Conservation (phyloP, 192 early-diverging fungal species). For the Cladochytrium replicatum region DNA sequence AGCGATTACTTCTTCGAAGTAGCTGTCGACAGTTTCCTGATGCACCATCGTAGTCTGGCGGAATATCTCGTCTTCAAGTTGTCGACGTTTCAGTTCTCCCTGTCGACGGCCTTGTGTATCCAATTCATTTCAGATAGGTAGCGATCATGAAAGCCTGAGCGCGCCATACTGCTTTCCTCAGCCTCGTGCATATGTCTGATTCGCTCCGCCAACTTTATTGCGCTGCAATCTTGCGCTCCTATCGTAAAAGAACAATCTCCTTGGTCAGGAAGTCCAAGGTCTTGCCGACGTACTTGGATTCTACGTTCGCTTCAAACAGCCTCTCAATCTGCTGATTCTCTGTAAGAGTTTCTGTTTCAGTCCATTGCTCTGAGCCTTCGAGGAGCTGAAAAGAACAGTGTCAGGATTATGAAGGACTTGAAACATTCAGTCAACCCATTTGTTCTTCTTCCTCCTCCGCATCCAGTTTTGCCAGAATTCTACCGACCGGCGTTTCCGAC, state of each 20-base stretch:
- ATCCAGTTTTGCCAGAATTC: too few relatives aligned
- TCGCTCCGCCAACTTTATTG: slow-evolving; percentile 48
- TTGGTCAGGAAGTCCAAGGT: slow-evolving; percentile 48
- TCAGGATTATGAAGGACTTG: too few relatives aligned
- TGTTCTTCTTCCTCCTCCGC: too few relatives aligned
- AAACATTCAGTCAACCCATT: too few relatives aligned
- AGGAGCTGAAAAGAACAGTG: too few relatives aligned
- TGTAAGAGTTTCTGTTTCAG: too few relatives aligned
- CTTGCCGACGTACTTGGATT: slow-evolving; percentile 35
- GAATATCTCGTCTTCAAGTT: slow-evolving; percentile 43
- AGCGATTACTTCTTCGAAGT: slow-evolving; percentile 38
- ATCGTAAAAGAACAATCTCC: slow-evolving; percentile 41
- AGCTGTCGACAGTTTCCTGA: slow-evolving; percentile 49
- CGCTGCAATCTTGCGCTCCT: slow-evolving; percentile 37
- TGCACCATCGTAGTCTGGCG: slow-evolving; percentile 44
- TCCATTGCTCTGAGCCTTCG: too few relatives aligned
- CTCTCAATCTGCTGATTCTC: too few relatives aligned
- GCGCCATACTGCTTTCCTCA: slow-evolving; percentile 33
- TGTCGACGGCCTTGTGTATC: slow-evolving; percentile 37
- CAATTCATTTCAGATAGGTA: too few relatives aligned
- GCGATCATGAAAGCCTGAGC: too few relatives aligned
- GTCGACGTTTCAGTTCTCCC: slow-evolving; percentile 33
- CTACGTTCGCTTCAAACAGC: slow-evolving; percentile 27
- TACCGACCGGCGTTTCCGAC: too few relatives aligned
- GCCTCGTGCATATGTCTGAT: slow-evolving; percentile 48